Conservation (phyloP, 768 basidiomycete species). For the Serpula lacrymans region DNA sequence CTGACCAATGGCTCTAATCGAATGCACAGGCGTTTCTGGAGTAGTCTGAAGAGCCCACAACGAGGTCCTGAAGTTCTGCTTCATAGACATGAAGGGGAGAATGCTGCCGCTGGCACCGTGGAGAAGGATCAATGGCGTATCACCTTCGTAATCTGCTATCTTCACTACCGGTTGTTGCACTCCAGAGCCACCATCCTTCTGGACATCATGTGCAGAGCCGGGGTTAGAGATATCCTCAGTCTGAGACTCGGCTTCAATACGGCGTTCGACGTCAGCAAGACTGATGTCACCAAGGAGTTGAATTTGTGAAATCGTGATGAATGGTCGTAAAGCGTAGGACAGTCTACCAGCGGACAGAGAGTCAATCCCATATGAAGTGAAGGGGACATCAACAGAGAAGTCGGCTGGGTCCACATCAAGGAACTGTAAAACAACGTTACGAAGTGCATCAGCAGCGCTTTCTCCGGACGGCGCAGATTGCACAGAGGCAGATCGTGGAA, state of each 20-base stretch:
- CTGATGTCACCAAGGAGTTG: slow-evolving; percentile 8
- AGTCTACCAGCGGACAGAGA: slow-evolving; percentile 10
- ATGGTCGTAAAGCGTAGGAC: slow-evolving; percentile 6
- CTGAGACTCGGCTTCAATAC: too few species aligned
- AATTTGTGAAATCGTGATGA: slow-evolving; percentile 7
- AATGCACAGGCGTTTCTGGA: slow-evolving; percentile 14
- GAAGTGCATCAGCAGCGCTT: neutral
- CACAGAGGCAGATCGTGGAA: too few species aligned
- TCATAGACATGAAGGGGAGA: neutral
- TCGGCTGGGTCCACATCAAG: slow-evolving; percentile 1
- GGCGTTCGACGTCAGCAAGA: neutral
- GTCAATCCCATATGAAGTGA: slow-evolving; percentile 11
- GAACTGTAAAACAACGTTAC: neutral
- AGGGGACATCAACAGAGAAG: slow-evolving; percentile 7
- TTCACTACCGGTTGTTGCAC: neutral
- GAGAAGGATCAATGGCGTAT: neutral
- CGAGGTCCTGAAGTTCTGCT: neutral
- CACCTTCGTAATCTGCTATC: neutral
- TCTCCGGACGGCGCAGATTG: too few species aligned
- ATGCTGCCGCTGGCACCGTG: slow-evolving; percentile 3
- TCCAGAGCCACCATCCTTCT: neutral
- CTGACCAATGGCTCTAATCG: slow-evolving; percentile 5
- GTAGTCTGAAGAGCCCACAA: slow-evolving; percentile 7
- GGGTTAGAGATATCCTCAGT: neutral
- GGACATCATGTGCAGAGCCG: neutral